Percentiles rank a stretch among this genome's conserved stretches.
These are phyloP conservation scores for Nakazawaea ishiwadae DNA, from an alignment of 805 yeast genomes.

Conservation along the genomic window DNA sequence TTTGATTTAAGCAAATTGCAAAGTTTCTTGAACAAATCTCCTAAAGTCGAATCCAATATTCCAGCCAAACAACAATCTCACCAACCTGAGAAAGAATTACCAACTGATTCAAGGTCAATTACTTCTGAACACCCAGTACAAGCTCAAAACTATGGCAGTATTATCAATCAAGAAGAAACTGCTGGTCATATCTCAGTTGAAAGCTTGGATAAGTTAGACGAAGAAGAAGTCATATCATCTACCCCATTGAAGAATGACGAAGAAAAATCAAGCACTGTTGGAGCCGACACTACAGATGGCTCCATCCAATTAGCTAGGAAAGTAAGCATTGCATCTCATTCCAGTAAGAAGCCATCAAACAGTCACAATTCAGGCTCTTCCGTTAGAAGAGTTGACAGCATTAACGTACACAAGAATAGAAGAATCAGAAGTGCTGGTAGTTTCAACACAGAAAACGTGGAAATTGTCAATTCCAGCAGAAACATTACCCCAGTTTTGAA, in stretches of 20 bases:
- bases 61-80: neutral
- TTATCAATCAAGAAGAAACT: too few species aligned
- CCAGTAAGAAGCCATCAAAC: neutral
- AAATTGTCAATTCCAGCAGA: neutral
- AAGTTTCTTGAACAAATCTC: slow-evolving; percentile 3
- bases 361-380: neutral
- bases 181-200: neutral
- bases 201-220: neutral
- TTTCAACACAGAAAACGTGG: neutral
- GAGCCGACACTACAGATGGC: slow-evolving; percentile 2
- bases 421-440: slow-evolving; percentile 8
- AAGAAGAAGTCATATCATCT: neutral
- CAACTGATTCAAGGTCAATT: too few species aligned
- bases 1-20: slow-evolving; percentile 22
- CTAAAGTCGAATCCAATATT: neutral
- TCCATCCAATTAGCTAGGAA: slow-evolving; percentile 4
- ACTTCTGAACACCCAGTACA: too few species aligned
- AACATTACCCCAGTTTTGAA: slow-evolving; percentile 1
- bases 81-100: neutral
- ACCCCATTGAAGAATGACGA: slow-evolving; percentile 3
- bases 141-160: too few species aligned
- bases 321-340: slow-evolving; percentile 7
- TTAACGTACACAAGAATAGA: slow-evolving; percentile 11
- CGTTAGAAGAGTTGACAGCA: slow-evolving; percentile 12
- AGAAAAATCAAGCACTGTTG: neutral